Evolutionary conservation across 1,284 basidiomycete species (phyloP), one percentile per base, ranked within the genome.

Genomic region (Cutaneotrichosporon mucoides): DNA sequence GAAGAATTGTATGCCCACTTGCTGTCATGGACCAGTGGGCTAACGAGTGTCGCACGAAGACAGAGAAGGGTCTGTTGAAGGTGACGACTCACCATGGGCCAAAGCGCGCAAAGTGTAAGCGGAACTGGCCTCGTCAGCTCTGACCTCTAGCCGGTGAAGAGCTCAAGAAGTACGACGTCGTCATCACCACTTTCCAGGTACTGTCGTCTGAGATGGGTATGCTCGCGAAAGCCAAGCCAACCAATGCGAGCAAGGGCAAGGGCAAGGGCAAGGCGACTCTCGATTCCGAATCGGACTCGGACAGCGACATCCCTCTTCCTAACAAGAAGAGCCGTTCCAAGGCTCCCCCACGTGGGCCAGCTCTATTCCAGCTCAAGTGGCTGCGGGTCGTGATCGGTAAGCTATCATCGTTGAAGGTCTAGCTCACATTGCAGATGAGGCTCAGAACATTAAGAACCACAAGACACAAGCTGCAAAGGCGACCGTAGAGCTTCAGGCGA

Each of bases 371-470:
- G 10, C 81, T 89, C 47, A 85, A 86, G 65, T 98, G 91, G 91
- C 88, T 86, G 76, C 83, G 93, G 6, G 81, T 95, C 54, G 89
- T 95, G 13, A 82, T 96, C 0, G 91, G 90, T 90, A 54, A 52
- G 79, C 24, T 24, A 68, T 24, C 2, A 1, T n/a, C 24, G 0
- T 6, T 3, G 10, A 38, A 11, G 37, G 9, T 47, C 24, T 24
- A 24, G 24, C 24, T 24, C 24, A 24, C 24, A 24, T 24, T 24
- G 24, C 59, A 92, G 93, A 97, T 71, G 95, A 99, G 74, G 95
- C 95, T 0, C 95, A 99, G 72, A 93, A 90, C 70, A 98, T 99
- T 81, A 98, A 98, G 83, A 96, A 97, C 70, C 82, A 86, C 60
- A 88, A 84, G 38, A 91, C 94, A 0, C 90, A 92, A 73, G 83